phyloP scores from a whole-genome alignment of 371 early-diverging fungal species.

The Conidiobolus incongruus region DNA sequence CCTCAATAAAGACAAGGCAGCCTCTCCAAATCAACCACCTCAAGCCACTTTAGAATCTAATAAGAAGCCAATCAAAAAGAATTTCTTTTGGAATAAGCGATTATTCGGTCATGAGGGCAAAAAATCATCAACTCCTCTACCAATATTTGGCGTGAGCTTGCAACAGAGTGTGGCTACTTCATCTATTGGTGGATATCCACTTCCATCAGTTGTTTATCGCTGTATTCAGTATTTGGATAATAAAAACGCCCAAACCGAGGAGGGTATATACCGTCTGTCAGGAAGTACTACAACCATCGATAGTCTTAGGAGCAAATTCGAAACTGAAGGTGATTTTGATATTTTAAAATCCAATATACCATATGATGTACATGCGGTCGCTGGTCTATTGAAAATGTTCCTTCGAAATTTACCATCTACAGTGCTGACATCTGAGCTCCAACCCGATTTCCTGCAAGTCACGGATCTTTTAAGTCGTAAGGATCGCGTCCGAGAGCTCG shows the following conservation, averaged over 20 bases:
- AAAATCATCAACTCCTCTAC: background rate
- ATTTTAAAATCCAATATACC: conserved; percentile 18
- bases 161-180: background rate
- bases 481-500: conserved; percentile 49
- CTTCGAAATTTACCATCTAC: conserved; percentile 70
- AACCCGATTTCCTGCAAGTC: conserved; percentile 45
- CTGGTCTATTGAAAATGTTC: conserved; percentile 78
- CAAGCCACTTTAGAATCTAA: conserved; percentile 12
- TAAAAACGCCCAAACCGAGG: conserved; percentile 56
- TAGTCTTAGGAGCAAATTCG: conserved; percentile 48
- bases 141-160: background rate
- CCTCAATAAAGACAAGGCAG: too few species aligned
- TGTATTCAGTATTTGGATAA: conserved; percentile 86
- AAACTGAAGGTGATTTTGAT: conserved; percentile 25
- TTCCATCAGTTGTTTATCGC: conserved; percentile 80
- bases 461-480: conserved; percentile 31
- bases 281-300: conserved; percentile 52
- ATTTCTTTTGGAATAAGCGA: background rate
- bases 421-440: conserved; percentile 54
- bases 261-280: conserved; percentile 83
- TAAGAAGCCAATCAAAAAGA: conserved; percentile 2
- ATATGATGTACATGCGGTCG: conserved; percentile 76
- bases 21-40: conserved; percentile 4
- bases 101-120: background rate
- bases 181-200: conserved; percentile 29